phyloP scores from a whole-genome alignment of 129 eudicot genomes.

The Tanacetum coccineum region DNA sequence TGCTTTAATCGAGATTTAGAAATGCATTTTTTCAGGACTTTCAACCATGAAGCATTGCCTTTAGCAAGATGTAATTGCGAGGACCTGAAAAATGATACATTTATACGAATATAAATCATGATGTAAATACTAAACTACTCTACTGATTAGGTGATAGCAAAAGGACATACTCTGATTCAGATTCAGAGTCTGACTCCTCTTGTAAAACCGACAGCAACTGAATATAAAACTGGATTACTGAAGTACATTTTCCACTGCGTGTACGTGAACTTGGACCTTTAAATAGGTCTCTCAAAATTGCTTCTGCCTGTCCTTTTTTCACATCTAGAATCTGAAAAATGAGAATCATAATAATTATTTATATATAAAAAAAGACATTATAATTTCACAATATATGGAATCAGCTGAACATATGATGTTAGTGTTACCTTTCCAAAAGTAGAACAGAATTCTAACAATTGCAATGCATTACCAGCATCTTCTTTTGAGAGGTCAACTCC shows the following conservation, averaged over 20 bases:
- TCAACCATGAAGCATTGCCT: constrained; percentile 58
- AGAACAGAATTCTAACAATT: constrained; percentile 82
- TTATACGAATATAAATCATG: constrained; percentile 4
- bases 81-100: constrained; percentile 38
- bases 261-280: constrained; percentile 48
- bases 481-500: constrained; percentile 58
- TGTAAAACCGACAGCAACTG: constrained; percentile 54
- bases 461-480: constrained; percentile 84
- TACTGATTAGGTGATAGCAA: constrained; percentile 1
- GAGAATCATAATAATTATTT: neutral
- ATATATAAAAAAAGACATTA: neutral
- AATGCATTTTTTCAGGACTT: constrained; percentile 51
- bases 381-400: neutral
- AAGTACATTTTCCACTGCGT: constrained; percentile 56
- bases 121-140: neutral
- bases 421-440: constrained; percentile 78
- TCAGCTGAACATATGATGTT: constrained; percentile 19
- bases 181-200: constrained; percentile 43
- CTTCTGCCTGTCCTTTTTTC: constrained; percentile 64
- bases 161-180: constrained; percentile 35
- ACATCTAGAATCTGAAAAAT: constrained; percentile 51
- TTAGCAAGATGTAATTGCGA: constrained; percentile 28
- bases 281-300: constrained; percentile 58
- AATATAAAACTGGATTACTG: constrained; percentile 57
- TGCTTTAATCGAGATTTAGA: constrained; percentile 45